phyloP scores from a whole-genome alignment of 768 basidiomycete species.

The Boletellus ananiceps region DNA sequence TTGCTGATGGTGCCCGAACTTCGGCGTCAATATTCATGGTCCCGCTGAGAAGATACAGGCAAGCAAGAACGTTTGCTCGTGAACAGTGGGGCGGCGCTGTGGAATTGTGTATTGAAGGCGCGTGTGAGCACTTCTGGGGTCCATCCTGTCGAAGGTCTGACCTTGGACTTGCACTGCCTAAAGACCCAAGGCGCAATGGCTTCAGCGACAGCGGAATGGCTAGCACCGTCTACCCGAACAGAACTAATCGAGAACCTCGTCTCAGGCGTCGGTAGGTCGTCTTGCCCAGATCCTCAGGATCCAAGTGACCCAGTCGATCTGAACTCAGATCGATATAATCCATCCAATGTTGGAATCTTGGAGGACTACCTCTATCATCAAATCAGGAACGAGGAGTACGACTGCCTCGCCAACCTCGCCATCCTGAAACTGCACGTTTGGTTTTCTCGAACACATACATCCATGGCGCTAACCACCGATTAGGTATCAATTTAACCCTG shows the following conservation, averaged over 20 bases:
- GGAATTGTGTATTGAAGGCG: background rate
- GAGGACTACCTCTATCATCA: constrained; percentile 98
- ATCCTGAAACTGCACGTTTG: constrained; percentile 78
- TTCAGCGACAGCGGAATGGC: constrained; percentile 55
- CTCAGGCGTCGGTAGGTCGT: constrained; percentile 74
- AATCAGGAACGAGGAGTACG: constrained; percentile 86
- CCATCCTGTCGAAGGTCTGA: background rate
- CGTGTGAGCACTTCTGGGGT: constrained; percentile 8
- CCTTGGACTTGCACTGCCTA: constrained; percentile 2
- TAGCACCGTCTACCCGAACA: constrained; percentile 71
- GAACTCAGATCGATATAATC: constrained; percentile 88
- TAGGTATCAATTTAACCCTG: constrained; percentile 95
- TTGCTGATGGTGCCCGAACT: background rate
- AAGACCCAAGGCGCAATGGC: constrained; percentile 18
- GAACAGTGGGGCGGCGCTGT: too few species aligned
- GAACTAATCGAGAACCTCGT: constrained; percentile 89
- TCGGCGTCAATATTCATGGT: constrained; percentile 17
- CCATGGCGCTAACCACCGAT: background rate
- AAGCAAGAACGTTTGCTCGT: background rate
- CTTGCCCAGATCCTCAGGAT: background rate
- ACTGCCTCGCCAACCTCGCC: constrained; percentile 91
- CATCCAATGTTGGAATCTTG: constrained; percentile 85
- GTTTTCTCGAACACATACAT: background rate
- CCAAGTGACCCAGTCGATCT: background rate
- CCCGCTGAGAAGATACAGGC: background rate